A percentile compares a stretch with the other conserved stretches of the same genome.
Conservation (phyloP, 352 stramenopile genomes). For the Phytophthora capsici region DNA sequence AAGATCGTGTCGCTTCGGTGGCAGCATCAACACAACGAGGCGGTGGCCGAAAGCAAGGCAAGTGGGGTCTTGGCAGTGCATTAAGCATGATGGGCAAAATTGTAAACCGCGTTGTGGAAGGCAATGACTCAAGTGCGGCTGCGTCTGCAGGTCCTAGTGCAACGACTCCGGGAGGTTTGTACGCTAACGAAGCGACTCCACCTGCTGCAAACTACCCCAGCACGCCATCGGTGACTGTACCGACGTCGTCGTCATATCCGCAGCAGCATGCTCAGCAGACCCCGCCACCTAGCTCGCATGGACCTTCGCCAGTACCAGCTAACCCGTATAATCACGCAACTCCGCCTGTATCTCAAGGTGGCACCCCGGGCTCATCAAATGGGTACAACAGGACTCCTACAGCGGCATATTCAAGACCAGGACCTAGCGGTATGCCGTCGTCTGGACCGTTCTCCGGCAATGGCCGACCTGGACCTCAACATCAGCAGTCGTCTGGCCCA, state of each 20-base stretch:
- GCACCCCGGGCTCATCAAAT: slow-evolving; percentile 28
- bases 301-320: slow-evolving; percentile 18
- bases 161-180: slow-evolving; percentile 31
- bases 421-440: slow-evolving; percentile 11
- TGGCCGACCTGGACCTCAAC: slow-evolving; percentile 19
- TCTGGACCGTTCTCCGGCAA: slow-evolving; percentile 37
- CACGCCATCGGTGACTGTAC: slow-evolving; percentile 14
- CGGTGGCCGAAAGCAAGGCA: slow-evolving; percentile 60
- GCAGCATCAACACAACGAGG: slow-evolving; percentile 45
- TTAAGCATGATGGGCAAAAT: slow-evolving; percentile 90
- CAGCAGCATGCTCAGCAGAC: slow-evolving; percentile 35
- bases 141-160: slow-evolving; percentile 10
- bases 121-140: slow-evolving; percentile 50
- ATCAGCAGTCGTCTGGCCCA: slow-evolving; percentile 34
- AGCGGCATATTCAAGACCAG: slow-evolving; percentile 18
- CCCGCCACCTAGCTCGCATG: slow-evolving; percentile 25
- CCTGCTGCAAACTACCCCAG: slow-evolving; percentile 40
- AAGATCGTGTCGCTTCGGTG: slow-evolving; percentile 76
- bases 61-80: slow-evolving; percentile 82
- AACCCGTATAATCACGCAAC: slow-evolving; percentile 34
- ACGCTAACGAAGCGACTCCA: slow-evolving; percentile 35
- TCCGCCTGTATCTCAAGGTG: slow-evolving; percentile 37
- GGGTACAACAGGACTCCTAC: slow-evolving; percentile 28
- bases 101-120: slow-evolving; percentile 86
- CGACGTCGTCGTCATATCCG: slow-evolving; percentile 24